Conservation (phyloP, 805 yeast species). For the Pachysolen tannophilus region DNA sequence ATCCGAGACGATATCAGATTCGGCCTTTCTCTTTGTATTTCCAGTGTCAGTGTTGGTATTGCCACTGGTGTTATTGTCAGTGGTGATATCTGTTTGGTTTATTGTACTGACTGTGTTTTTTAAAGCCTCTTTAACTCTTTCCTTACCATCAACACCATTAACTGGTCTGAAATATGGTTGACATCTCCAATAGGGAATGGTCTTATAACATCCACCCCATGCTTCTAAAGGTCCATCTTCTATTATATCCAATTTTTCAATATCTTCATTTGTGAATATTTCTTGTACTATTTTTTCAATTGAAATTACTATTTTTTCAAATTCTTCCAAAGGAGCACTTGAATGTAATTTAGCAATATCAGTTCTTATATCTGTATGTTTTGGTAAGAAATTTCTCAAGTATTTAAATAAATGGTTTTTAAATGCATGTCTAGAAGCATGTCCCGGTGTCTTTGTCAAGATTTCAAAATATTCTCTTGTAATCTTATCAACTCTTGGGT, state of each 20-base stretch:
- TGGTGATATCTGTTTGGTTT: too few species aligned
- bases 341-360: conserved; percentile 48
- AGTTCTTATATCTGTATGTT: conserved; percentile 72
- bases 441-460: conserved; percentile 50
- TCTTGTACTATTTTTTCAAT: conserved; percentile 62
- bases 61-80: too few species aligned
- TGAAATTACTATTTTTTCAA: conserved; percentile 42
- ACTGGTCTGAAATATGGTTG: conserved; percentile 93
- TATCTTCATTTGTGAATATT: conserved; percentile 43
- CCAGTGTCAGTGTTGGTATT: too few species aligned
- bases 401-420: conserved; percentile 90
- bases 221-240: conserved; percentile 33
- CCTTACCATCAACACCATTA: conserved; percentile 59
- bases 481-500: conserved; percentile 79
- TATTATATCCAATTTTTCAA: conserved; percentile 48
- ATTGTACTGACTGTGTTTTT: too few species aligned
- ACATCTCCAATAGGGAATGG: conserved; percentile 90
- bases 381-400: conserved; percentile 69
- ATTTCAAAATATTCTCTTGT: conserved; percentile 85
- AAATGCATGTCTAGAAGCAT: conserved; percentile 76
- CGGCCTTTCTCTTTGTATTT: too few species aligned
- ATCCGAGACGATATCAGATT: too few species aligned
- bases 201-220: conserved; percentile 80
- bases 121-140: conserved; percentile 18
- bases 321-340: conserved; percentile 34